These are phyloP conservation scores for Trichoderma orchidacearum DNA, from an alignment of 495 filamentous ascomycete species.

Conservation along the genomic window DNA sequence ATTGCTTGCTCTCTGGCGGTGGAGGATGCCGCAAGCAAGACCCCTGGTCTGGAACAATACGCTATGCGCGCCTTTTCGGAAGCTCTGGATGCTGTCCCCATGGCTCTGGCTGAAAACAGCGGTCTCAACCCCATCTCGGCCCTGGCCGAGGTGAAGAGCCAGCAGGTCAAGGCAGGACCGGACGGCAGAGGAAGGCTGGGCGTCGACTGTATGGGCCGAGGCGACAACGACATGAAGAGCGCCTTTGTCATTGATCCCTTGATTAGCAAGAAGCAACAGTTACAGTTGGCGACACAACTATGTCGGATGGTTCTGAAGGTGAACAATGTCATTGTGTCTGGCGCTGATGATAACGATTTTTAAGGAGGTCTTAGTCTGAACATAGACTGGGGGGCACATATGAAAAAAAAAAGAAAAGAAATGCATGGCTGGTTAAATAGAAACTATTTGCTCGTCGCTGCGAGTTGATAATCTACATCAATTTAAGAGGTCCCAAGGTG, in stretches of 20 bases:
- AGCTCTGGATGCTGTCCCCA: conserved; percentile 86
- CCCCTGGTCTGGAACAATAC: conserved; percentile 92
- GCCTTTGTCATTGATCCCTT: conserved; percentile 96
- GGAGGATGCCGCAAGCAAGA: conserved; percentile 89
- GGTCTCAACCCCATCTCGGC: conserved; percentile 93
- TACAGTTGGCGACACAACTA: conserved; percentile 89
- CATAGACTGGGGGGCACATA: neutral
- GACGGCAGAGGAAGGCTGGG: conserved; percentile 52
- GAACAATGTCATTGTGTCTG: conserved; percentile 91
- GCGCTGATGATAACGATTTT: conserved; percentile 83
- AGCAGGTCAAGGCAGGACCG: conserved; percentile 85
- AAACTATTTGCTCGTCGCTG: neutral
- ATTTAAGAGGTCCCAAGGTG: too few relatives aligned
- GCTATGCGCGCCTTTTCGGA: conserved; percentile 97
- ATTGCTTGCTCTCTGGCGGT: conserved; percentile 96
- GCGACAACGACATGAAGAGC: conserved; percentile 91
- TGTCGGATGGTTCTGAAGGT: conserved; percentile 99
- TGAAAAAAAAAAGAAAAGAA: too few relatives aligned
- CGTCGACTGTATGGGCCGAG: conserved; percentile 94
- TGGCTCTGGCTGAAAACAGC: conserved; percentile 95
- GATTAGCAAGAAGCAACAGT: conserved; percentile 93
- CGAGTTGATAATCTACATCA: neutral
- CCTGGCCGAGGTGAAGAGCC: conserved; percentile 83
- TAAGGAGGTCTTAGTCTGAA: conserved; percentile 29
- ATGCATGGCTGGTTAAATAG: neutral